Evolutionary conservation across 1,139 yeast species (phyloP).

Genomic region (Candida smagusa): DNA sequence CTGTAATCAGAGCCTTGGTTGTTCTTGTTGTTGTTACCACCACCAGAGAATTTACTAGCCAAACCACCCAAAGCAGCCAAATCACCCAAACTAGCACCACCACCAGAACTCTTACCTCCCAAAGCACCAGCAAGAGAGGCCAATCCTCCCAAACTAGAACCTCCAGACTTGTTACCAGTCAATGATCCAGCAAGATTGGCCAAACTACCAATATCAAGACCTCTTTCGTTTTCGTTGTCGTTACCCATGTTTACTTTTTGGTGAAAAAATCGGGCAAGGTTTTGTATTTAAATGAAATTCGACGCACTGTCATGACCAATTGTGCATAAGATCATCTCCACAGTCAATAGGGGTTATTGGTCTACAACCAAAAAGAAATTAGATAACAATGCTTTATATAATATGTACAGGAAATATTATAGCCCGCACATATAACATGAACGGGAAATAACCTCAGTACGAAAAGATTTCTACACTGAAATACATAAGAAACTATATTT

Average conservation of each 20-base stretch:
- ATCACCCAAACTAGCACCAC: slow-evolving; percentile 1
- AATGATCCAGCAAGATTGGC: slow-evolving; percentile 6
- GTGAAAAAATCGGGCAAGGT: too few relatives aligned
- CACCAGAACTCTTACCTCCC: background rate
- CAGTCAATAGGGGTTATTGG: too few relatives aligned
- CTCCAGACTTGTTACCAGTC: background rate
- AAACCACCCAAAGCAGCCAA: slow-evolving; percentile 1
- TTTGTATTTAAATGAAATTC: too few relatives aligned
- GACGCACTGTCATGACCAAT: too few relatives aligned
- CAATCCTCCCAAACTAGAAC: slow-evolving; percentile 8
- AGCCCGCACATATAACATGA: too few relatives aligned
- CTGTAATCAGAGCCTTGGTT: slow-evolving; percentile 16
- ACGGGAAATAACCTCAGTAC: too few relatives aligned
- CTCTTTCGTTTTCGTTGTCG: slow-evolving; percentile 6
- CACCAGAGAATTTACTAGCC: slow-evolving; percentile 1
- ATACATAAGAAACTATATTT: too few relatives aligned
- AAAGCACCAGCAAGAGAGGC: slow-evolving; percentile 4
- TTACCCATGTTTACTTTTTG: slow-evolving; percentile 10
- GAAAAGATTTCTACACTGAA: too few relatives aligned
- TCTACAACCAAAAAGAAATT: too few relatives aligned
- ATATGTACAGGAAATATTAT: too few relatives aligned
- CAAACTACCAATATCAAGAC: slow-evolving; percentile 4
- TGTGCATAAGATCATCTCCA: too few relatives aligned
- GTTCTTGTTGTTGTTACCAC: slow-evolving; percentile 12
- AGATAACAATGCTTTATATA: too few relatives aligned